A percentile compares a stretch with the other conserved stretches of the same genome.
Conservation (phyloP, 768 basidiomycete genomes). For the Agaricus sinodeliciosus region DNA sequence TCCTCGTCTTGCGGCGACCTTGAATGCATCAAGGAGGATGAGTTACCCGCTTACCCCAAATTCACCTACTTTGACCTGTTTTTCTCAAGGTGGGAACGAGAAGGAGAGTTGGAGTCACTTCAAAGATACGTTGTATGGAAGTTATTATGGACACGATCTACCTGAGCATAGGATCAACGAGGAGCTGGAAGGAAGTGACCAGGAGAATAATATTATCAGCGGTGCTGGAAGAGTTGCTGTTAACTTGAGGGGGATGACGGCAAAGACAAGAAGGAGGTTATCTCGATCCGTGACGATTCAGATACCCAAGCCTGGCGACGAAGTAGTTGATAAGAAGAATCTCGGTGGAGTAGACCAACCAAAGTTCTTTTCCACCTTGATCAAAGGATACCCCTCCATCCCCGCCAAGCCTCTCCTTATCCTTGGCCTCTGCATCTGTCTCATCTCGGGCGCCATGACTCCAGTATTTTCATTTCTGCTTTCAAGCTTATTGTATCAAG, state of each 20-base stretch:
- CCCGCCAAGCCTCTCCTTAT: conserved; percentile 68
- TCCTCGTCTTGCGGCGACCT: conserved; percentile 13
- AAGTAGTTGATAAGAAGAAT: not conserved
- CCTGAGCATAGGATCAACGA: conserved; percentile 14
- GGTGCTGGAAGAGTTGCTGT: conserved; percentile 33
- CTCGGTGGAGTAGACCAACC: conserved; percentile 15
- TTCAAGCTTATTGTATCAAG: conserved; percentile 70
- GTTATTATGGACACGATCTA: conserved; percentile 11
- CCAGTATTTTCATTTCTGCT: conserved; percentile 91
- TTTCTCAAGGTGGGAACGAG: conserved; percentile 2
- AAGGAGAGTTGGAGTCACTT: too few species aligned
- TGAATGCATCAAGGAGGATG: conserved; percentile 26
- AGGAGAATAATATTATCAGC: conserved; percentile 35
- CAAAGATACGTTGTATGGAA: too few species aligned
- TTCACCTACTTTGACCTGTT: conserved; percentile 31
- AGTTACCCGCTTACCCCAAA: conserved; percentile 68
- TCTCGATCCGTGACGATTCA: conserved; percentile 15
- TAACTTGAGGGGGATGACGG: conserved; percentile 6
- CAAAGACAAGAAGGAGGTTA: conserved; percentile 16
- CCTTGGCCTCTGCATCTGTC: conserved; percentile 61
- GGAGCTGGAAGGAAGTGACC: conserved; percentile 22
- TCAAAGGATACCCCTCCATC: conserved; percentile 58
- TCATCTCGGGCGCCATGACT: conserved; percentile 77
- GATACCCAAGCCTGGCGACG: not conserved
- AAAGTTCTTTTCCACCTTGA: conserved; percentile 42